A percentile compares a stretch with the other conserved stretches of the same genome.
Conservation (phyloP, 345 rosid genomes). For the Gossypium ekmanianum region DNA sequence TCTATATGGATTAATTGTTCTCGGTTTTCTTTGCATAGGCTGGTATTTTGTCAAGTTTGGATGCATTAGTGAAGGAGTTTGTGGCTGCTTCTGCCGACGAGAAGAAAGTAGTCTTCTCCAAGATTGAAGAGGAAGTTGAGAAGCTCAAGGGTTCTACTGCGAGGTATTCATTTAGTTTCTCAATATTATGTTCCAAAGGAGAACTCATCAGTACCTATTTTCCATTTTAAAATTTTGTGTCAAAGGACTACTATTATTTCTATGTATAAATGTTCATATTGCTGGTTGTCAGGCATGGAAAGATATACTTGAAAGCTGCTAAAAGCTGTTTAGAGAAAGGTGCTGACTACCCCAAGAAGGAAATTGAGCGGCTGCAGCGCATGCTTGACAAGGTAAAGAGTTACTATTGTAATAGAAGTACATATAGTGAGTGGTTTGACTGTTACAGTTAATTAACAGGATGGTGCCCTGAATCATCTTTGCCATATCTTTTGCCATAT, state of each 20-base stretch:
- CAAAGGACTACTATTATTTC: not conserved
- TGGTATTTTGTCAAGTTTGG: constrained; percentile 74
- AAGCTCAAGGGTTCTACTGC: constrained; percentile 63
- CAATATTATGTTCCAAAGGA: not conserved
- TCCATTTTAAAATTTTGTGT: not conserved
- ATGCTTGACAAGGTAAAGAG: constrained; percentile 70
- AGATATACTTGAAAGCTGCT: constrained; percentile 70
- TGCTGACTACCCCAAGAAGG: constrained; percentile 69
- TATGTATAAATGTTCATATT: not conserved
- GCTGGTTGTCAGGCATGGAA: constrained; percentile 54
- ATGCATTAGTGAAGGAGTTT: constrained; percentile 76
- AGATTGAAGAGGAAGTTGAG: constrained; percentile 69
- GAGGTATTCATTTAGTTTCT: constrained; percentile 37
- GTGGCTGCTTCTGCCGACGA: constrained; percentile 62
- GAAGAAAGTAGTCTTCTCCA: constrained; percentile 62
- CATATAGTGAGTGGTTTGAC: not conserved
- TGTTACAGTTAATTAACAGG: not conserved
- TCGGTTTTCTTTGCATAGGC: constrained; percentile 44
- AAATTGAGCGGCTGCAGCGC: constrained; percentile 71
- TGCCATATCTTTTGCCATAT: not conserved
- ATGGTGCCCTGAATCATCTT: not conserved
- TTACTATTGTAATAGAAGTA: not conserved
- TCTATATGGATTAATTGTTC: not conserved
- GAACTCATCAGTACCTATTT: not conserved
- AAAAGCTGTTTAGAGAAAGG: constrained; percentile 73